phyloP scores from a whole-genome alignment of 345 rosid genomes.

The Sisymbrium altissimum region DNA sequence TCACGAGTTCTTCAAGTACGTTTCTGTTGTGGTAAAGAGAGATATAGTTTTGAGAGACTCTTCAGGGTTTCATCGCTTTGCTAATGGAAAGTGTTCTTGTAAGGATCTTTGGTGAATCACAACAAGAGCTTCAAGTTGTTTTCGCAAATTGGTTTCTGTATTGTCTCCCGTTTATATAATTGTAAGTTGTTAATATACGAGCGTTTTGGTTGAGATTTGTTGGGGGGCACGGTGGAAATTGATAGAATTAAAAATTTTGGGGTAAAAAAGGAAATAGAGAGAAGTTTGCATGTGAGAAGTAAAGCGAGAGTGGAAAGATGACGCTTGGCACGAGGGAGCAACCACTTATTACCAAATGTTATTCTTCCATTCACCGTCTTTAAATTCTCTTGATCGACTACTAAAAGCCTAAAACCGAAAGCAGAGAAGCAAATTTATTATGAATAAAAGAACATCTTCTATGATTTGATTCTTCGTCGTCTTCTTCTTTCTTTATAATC shows the following conservation, averaged over 20 bases:
- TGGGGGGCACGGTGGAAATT: background rate
- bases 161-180: background rate
- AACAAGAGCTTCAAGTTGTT: background rate
- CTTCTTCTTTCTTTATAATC: conserved; percentile 6
- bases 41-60: conserved; percentile 68
- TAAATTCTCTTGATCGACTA: conserved; percentile 1
- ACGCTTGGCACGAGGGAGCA: conserved; percentile 38
- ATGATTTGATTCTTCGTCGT: conserved; percentile 2
- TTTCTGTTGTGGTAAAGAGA: conserved; percentile 53
- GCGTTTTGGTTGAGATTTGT: background rate
- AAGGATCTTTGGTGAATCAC: conserved; percentile 55
- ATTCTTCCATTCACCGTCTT: conserved; percentile 20
- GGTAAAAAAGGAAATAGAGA: background rate
- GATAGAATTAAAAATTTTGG: background rate
- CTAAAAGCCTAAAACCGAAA: conserved; percentile 18
- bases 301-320: background rate
- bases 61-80: conserved; percentile 77
- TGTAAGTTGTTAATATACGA: background rate
- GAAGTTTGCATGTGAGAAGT: conserved; percentile 34
- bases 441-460: background rate
- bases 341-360: conserved; percentile 37
- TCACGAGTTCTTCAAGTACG: conserved; percentile 61
- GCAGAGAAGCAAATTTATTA: background rate
- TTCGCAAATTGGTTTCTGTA: background rate
- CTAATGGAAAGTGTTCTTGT: conserved; percentile 73